Evolutionary conservation across 1,284 basidiomycete species (phyloP).

Genomic region (Melanopsichium pennsylvanicum): DNA sequence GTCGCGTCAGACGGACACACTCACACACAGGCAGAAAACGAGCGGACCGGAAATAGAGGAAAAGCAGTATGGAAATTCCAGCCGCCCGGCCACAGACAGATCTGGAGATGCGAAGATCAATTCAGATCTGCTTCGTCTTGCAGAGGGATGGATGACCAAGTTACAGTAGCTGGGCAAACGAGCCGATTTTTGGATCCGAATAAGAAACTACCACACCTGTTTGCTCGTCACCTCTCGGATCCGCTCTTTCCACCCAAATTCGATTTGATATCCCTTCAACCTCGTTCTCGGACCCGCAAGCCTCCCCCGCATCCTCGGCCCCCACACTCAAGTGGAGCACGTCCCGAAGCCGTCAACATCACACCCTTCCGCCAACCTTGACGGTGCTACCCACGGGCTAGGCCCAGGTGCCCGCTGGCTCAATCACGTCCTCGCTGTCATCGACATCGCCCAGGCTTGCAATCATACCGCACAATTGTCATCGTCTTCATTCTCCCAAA

Average conservation of each 20-base stretch:
- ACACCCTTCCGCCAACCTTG: conserved; percentile 1
- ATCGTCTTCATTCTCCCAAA: background rate
- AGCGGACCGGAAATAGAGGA: too few relatives aligned
- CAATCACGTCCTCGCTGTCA: conserved; percentile 6
- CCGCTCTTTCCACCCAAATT: conserved; percentile 24
- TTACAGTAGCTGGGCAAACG: background rate
- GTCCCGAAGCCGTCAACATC: conserved; percentile 8
- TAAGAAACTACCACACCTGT: conserved; percentile 6
- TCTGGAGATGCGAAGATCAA: too few relatives aligned
- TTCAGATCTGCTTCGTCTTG: too few relatives aligned
- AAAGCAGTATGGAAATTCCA: too few relatives aligned
- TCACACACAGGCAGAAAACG: too few relatives aligned
- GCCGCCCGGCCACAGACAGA: too few relatives aligned
- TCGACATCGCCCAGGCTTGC: background rate
- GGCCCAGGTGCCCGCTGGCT: conserved; percentile 10
- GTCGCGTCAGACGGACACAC: too few relatives aligned
- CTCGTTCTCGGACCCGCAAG: conserved; percentile 33
- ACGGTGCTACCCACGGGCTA: conserved; percentile 1
- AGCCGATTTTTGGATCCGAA: conserved; percentile 2
- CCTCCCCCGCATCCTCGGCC: conserved; percentile 13
- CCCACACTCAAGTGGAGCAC: conserved; percentile 1
- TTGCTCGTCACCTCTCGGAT: conserved; percentile 40
- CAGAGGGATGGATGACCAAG: too few relatives aligned
- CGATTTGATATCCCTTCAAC: conserved; percentile 21
- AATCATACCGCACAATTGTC: background rate